Evolutionary conservation across 73 alveolate genomes (phyloP), one percentile per base, ranked within the genome.

Genomic region (Paramecium primaurelia): DNA sequence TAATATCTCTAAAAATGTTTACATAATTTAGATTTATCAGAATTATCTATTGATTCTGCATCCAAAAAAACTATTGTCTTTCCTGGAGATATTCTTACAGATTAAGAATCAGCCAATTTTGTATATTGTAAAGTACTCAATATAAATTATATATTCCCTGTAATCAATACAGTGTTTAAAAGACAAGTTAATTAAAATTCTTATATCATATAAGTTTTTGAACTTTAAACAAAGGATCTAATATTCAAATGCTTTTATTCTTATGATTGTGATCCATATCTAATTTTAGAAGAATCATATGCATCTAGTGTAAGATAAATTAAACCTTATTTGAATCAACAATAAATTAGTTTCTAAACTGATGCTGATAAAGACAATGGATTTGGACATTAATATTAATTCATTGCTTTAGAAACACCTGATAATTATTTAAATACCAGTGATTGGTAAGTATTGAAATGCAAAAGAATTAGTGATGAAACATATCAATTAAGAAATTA

Each of bases 281-380:
- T 80, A 3, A 45, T 80, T 18, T 16, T 80, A 9, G 91, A 80
- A 25, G 49, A 42, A 80, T 26, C 58, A 0, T 80, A 45, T 49
- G 28, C 47, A 2, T 44, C 49, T 6, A 42, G 91, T 80, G 71
- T 80, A 4, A 42, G 49, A 26, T 80, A 49, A 45, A 47, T 80
- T 80, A 25, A 54, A n/a, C 91, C 91, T 16, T 80, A 6, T 25
- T 80, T 80, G 34, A 26, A 22, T 40, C 38, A 22, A 45, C 30
- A 16, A 80, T 28, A 34, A 32, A 36, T 49, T 25, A 42, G 32
- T 4, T 14, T 80, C 14, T 18, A 80, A 49, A 80, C 91, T 44
- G 91, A 80, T 80, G 30, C 71, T 14, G 91, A 80, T 80, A 80
- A 49, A 25, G 91, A 80, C 18, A 26, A 47, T 32, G 91, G 58